Base-by-base conservation (phyloP, 768 basidiomycete species). In the Lentinula aciculospora region DNA sequence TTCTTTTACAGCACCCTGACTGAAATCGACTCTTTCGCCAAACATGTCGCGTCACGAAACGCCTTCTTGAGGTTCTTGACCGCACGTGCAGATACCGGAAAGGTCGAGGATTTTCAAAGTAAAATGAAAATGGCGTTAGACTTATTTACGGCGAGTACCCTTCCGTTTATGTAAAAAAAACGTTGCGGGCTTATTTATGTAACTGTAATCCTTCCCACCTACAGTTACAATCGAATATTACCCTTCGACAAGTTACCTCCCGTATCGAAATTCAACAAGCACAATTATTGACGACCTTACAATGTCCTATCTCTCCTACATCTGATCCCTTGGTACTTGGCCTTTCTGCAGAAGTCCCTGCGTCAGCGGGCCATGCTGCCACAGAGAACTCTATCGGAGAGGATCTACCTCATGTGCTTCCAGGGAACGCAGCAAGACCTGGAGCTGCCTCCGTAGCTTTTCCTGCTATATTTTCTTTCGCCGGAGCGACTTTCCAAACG, bases 141-240 rank as follows among this genome's bases (percentile, higher is more conserved):
- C 25, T 15, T 56, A 15, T 56, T 56, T 23, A 31, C 54, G 17
- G 54, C 34, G 32, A 8, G 54, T 23, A 21, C 19, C n/a, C n/a
- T n/a, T n/a, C n/a, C n/a, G n/a, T n/a, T n/a, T n/a, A 31, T 10
- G 1, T 23, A 15, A 4, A 29, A 7, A 53, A 32, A 4, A 25
- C 12, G 9, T 17, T n/a, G n/a, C 25, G 9, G 15, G 36, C n/a
- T 29, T 17, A 2, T 45, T 44, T 19, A n/a, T 3, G 3, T 55
- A 21, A 45, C n/a, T 29, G 7, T 5, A 40, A 7, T 23, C 7
- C n/a, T 7, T 15, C 48, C 13, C 2, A 12, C 9, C n/a, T 15
- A 23, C 32, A 56, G 54, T n/a, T 56, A 21, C 54, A 56, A 45
- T 21, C 54, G 15, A 44, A 56, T 25, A 56, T 56, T 5, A 56